These are phyloP conservation scores for Cenchrus americanus DNA, from an alignment of 176 grass and related monocot genomes.

Conservation along the genomic window DNA sequence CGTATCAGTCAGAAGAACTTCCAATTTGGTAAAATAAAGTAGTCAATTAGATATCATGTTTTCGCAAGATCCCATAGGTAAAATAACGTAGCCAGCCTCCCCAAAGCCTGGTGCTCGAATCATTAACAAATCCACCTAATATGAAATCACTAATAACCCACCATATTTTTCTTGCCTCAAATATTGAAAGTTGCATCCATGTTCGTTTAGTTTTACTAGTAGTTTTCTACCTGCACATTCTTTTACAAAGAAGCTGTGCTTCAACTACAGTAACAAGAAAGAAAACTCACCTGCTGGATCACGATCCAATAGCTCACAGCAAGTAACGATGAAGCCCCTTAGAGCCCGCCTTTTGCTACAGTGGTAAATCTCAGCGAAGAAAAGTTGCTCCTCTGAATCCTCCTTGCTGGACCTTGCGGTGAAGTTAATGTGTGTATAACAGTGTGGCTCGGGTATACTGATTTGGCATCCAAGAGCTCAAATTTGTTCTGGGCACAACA, in stretches of 20 bases:
- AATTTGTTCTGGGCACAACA: not conserved
- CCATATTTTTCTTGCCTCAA: too few relatives aligned
- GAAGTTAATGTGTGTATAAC: conserved; percentile 19
- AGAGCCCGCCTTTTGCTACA: not conserved
- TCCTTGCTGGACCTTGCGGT: not conserved
- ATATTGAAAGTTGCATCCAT: conserved; percentile 19
- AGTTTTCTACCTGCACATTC: not conserved
- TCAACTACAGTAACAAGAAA: not conserved
- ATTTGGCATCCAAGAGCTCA: not conserved
- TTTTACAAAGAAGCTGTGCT: not conserved
- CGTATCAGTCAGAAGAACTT: too few relatives aligned
- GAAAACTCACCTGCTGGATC: not conserved
- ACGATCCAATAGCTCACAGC: conserved; percentile 6
- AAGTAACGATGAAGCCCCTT: not conserved
- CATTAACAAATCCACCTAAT: not conserved
- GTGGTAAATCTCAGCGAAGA: conserved; percentile 5
- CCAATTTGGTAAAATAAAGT: too few relatives aligned
- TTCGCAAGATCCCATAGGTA: not conserved
- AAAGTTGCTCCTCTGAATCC: conserved; percentile 11
- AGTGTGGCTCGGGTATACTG: not conserved
- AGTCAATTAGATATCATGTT: not conserved
- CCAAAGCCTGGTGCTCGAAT: not conserved
- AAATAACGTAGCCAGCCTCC: not conserved
- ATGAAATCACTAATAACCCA: not conserved
- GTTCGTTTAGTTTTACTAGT: not conserved